Percentiles rank a stretch among this genome's conserved stretches.
These are phyloP conservation scores for Phaffomyces thermotolerans DNA, from an alignment of 805 yeast species.

Conservation along the genomic window DNA sequence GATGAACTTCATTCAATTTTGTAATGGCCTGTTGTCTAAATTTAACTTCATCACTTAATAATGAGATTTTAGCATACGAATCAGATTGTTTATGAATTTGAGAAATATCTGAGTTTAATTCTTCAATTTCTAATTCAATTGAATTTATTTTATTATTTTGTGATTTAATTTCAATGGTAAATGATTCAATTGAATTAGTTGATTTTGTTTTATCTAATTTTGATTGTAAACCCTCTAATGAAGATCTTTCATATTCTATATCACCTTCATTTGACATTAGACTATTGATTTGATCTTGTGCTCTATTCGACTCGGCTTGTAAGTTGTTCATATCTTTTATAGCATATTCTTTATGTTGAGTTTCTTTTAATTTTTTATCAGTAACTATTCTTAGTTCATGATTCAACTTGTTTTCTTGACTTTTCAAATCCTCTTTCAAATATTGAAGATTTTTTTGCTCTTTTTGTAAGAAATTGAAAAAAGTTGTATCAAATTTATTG, in stretches of 20 bases:
- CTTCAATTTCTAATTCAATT: constrained; percentile 43
- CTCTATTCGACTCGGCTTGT: constrained; percentile 28
- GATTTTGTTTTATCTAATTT: constrained; percentile 28
- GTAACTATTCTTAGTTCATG: constrained; percentile 9
- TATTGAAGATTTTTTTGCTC: constrained; percentile 7
- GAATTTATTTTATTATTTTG: constrained; percentile 31
- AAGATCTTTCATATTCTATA: constrained; percentile 37
- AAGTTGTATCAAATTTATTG: neutral
- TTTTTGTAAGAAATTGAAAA: constrained; percentile 2
- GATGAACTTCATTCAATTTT: constrained; percentile 23
- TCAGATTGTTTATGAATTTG: constrained; percentile 53
- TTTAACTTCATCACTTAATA: constrained; percentile 34
- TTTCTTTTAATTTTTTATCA: constrained; percentile 34
- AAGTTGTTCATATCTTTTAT: constrained; percentile 32
- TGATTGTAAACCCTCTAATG: constrained; percentile 31
- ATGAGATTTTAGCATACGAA: constrained; percentile 43
- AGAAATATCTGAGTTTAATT: constrained; percentile 41
- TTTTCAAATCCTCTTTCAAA: constrained; percentile 9
- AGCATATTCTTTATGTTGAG: constrained; percentile 36
- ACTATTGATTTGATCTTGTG: constrained; percentile 32
- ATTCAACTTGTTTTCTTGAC: constrained; percentile 3
- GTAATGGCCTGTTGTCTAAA: constrained; percentile 26
- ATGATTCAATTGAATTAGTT: constrained; percentile 21
- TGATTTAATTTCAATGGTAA: constrained; percentile 30
- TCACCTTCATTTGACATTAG: constrained; percentile 39